A percentile compares a stretch with the other conserved stretches of the same genome.
phyloP scores from a whole-genome alignment of 2,329 filamentous ascomycete genomes.

The Ciborinia camelliae region DNA sequence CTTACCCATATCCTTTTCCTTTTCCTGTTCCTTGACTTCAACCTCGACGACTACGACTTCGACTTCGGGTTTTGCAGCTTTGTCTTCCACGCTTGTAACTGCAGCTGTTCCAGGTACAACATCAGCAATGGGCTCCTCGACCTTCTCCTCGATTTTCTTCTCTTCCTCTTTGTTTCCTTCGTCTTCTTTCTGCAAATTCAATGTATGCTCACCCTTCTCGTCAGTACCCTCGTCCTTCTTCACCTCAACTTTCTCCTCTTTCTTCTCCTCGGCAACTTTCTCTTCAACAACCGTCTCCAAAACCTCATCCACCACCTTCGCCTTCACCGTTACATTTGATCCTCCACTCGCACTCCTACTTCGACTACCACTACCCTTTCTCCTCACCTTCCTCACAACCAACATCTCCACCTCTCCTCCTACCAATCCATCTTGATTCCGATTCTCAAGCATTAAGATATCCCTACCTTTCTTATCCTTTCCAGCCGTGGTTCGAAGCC shows the following conservation, averaged over 20 bases:
- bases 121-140: slow-evolving; percentile 7
- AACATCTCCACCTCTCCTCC: slow-evolving; percentile 9
- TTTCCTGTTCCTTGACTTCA: background rate
- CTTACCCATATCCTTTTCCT: background rate
- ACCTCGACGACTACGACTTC: background rate
- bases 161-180: slow-evolving; percentile 1
- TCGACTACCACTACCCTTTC: background rate
- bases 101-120: background rate
- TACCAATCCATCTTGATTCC: slow-evolving; percentile 9
- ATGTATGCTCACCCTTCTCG: slow-evolving; percentile 1
- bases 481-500: slow-evolving; percentile 8
- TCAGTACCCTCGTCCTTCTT: slow-evolving; percentile 19
- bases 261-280: slow-evolving; percentile 12
- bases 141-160: slow-evolving; percentile 19
- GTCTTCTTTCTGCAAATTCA: slow-evolving; percentile 13
- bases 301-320: background rate
- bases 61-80: background rate
- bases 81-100: background rate
- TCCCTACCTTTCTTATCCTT: slow-evolving; percentile 14
- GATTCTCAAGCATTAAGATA: background rate
- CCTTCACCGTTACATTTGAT: background rate
- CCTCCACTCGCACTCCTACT: background rate
- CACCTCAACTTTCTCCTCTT: slow-evolving; percentile 14
- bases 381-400: slow-evolving; percentile 1
- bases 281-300: slow-evolving; percentile 12